Conservation (phyloP, 345 rosid genomes). For the Citrus australasica region DNA sequence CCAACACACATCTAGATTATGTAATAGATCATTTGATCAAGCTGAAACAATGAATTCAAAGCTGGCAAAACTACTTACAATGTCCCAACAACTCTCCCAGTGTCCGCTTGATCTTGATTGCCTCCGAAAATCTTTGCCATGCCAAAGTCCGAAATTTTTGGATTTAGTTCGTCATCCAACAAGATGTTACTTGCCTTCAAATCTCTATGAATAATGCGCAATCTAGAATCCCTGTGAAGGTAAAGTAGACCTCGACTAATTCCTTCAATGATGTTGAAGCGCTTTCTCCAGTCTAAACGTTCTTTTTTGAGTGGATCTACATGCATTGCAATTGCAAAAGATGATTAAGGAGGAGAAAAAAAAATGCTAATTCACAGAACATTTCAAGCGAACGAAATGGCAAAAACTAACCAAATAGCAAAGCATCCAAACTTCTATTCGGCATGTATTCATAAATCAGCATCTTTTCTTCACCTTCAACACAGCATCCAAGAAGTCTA, state of each 20-base stretch:
- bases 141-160: constrained; percentile 7
- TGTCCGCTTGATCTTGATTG: constrained; percentile 23
- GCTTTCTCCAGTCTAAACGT: background rate
- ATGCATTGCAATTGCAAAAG: background rate
- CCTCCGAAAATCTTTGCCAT: background rate
- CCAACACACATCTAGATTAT: background rate
- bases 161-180: constrained; percentile 21
- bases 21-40: background rate
- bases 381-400: background rate
- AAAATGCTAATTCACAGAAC: too few relatives aligned
- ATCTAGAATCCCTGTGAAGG: background rate
- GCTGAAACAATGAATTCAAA: background rate
- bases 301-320: constrained; percentile 8
- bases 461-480: constrained; percentile 32
- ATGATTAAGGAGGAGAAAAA: background rate
- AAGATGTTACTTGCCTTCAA: constrained; percentile 33
- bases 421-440: constrained; percentile 31
- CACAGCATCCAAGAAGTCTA: constrained; percentile 30
- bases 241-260: background rate
- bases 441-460: constrained; percentile 36
- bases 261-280: background rate
- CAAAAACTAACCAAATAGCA: constrained; percentile 34
- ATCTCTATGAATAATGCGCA: constrained; percentile 27
- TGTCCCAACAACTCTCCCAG: constrained; percentile 28
- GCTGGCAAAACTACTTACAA: constrained; percentile 11